Base-by-base conservation (phyloP, 2,329 filamentous ascomycete genomes). In the Didymella pomorum region DNA sequence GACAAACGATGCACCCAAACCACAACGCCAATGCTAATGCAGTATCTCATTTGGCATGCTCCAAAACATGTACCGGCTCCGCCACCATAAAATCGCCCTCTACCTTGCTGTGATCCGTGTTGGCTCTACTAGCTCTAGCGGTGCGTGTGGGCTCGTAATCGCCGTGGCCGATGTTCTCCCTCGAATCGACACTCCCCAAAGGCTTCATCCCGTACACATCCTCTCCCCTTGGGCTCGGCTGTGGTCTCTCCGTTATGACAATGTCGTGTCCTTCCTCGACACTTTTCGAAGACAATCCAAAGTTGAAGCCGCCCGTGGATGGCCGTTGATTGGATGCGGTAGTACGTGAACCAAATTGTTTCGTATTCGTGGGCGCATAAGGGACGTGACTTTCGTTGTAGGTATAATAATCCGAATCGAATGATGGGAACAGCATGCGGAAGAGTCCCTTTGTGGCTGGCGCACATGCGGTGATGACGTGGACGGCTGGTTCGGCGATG, bases 401-500 rank as follows among this genome's bases (percentile, higher is more conserved):
- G 20, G 60, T 58, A 1, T 49, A 56, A 12, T 60, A 61, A 11
- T 62, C 56, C 1, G 66, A 64, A 3, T 69, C 64, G 56, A 76
- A 76, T 21, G 73, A 71, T 7, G 74, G 75, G 54, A 71, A 65
- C 9, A 76, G 47, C 35, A 68, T 65, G 3, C 74, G 72, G 29
- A 83, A 62, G 14, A 82, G 76, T 2, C 82, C 82, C 6, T 81
- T 78, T 37, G 85, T 72, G 0, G 83, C 84, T 0, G 84, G 84
- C 0, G 85, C 79, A 61, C 82, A 84, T 7, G 83, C 83, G 0
- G 82, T 83, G 42, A 84, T 75, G 61, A 86, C 83, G 48, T 82
- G 84, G 0, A 80, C 64, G 29, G 74, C 72, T 6, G 79, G 67
- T 63, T 81, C 79, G 26, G 77, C 71, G 31, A 74, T 70, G 14